These are phyloP conservation scores for Alternaria triticina DNA, from an alignment of 2,329 filamentous ascomycete genomes.

Conservation along the genomic window DNA sequence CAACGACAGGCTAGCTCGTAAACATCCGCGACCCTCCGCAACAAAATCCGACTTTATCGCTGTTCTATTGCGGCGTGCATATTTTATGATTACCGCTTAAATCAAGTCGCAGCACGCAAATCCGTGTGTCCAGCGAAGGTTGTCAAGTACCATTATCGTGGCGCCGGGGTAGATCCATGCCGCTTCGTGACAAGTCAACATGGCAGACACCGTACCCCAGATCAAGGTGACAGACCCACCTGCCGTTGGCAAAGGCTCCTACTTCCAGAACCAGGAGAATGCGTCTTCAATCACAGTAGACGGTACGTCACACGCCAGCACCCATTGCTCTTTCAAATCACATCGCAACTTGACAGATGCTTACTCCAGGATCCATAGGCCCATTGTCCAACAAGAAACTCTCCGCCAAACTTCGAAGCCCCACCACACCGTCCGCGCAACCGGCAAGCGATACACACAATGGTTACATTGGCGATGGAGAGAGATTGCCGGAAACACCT, in stretches of 20 bases:
- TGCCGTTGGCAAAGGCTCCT: conserved; percentile 37
- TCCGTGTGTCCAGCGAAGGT: not conserved
- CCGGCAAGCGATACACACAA: conserved; percentile 27
- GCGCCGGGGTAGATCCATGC: conserved; percentile 19
- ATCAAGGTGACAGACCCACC: conserved; percentile 55
- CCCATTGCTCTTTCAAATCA: not conserved
- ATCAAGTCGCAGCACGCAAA: not conserved
- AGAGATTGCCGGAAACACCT: conserved; percentile 45
- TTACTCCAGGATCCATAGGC: conserved; percentile 25
- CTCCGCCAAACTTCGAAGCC: conserved; percentile 33
- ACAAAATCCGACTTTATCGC: conserved; percentile 1
- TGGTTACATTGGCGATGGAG: conserved; percentile 21
- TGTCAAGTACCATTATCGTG: not conserved
- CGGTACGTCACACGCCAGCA: conserved; percentile 24
- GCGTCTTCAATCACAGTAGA: conserved; percentile 31
- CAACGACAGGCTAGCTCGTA: conserved; percentile 11
- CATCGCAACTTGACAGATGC: conserved; percentile 9
- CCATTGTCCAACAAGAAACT: conserved; percentile 36
- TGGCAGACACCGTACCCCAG: conserved; percentile 50
- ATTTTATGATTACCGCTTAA: not conserved
- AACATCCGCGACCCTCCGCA: conserved; percentile 23
- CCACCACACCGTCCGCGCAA: conserved; percentile 26
- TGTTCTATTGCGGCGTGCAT: not conserved
- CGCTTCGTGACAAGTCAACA: conserved; percentile 24
- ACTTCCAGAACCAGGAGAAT: conserved; percentile 34